Conservation (phyloP, 441 rosid species). For the Mallotus repandus region DNA sequence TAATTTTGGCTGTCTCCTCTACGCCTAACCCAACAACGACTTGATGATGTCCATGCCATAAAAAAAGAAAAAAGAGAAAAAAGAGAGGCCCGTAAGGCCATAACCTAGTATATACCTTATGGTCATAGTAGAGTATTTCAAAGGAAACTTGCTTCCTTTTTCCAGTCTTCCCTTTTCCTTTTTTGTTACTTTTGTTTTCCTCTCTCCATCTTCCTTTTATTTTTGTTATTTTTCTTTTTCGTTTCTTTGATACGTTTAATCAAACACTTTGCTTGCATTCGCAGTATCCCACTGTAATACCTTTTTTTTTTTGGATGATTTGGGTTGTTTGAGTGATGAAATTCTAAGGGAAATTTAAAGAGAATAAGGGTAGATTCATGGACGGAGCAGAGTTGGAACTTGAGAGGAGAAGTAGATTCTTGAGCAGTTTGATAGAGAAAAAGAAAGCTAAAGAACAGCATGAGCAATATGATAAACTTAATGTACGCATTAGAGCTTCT, state of each 20-base stretch:
- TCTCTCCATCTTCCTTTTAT: neutral
- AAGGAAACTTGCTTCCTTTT: neutral
- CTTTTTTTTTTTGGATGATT: neutral
- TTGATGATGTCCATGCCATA: conserved; percentile 20
- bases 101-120: neutral
- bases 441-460: conserved; percentile 75
- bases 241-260: conserved; percentile 29
- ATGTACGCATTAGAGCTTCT: conserved; percentile 75
- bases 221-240: neutral
- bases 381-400: conserved; percentile 81
- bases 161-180: neutral
- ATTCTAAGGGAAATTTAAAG: conserved; percentile 13
- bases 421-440: conserved; percentile 82
- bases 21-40: conserved; percentile 32
- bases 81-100: neutral
- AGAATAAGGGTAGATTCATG: conserved; percentile 35
- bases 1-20: conserved; percentile 35
- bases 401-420: conserved; percentile 87
- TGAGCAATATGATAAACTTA: conserved; percentile 50
- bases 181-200: neutral
- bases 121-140: neutral
- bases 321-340: conserved; percentile 31
- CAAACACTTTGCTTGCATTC: conserved; percentile 34
- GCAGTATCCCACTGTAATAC: neutral
- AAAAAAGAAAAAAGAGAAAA: neutral